Base-by-base conservation (phyloP, 176 grass and related monocot genomes). In the Ananas comosus region DNA sequence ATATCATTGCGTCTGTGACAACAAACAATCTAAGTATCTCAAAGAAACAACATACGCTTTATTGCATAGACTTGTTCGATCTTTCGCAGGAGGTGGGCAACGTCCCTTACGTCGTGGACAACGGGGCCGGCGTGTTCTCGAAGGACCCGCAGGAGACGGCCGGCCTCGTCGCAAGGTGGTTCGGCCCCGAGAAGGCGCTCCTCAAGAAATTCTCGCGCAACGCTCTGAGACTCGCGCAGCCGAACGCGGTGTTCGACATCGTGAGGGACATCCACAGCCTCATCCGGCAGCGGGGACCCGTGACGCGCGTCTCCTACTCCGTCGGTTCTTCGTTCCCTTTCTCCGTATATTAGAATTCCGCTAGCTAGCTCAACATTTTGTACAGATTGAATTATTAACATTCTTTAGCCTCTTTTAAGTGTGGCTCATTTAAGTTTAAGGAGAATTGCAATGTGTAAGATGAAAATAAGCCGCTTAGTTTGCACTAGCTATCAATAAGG, bases 211-310 rank as follows among this genome's bases (percentile, higher is more conserved):
- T 73, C 61, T 91, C 91, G 0, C 19, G 19, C 18, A 88, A 80
- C n/a, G 91, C 91, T n/a, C 85, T 88, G 53, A 81, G 59, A 66
- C 82, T 96, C 21, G 82, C 91, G 4, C 88, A 91, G 27, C 88
- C 91, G 1, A 83, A 82, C 64, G 91, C 91, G 0, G 91, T 96
- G 63, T 96, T 96, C 29, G 63, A 96, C 68, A 91, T 96, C 10
- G 85, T 88, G 2, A 85, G 70, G 68, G 91, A 96, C 75, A 91
- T 96, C 71, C 82, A 96, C 73, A 75, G 69, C 50, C 69, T 96
- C 52, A 70, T 88, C 50, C 85, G 77, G 75, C 74, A 88, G 0
- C 71, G 71, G 0, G 68, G 59, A 0, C 78, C 80, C 2, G 51
- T 91, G 66, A 82, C 78, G 1, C 80, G 72, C 33, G 53, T 77